Conservation (phyloP, 352 stramenopile species). For the Pythium rishiriense region DNA sequence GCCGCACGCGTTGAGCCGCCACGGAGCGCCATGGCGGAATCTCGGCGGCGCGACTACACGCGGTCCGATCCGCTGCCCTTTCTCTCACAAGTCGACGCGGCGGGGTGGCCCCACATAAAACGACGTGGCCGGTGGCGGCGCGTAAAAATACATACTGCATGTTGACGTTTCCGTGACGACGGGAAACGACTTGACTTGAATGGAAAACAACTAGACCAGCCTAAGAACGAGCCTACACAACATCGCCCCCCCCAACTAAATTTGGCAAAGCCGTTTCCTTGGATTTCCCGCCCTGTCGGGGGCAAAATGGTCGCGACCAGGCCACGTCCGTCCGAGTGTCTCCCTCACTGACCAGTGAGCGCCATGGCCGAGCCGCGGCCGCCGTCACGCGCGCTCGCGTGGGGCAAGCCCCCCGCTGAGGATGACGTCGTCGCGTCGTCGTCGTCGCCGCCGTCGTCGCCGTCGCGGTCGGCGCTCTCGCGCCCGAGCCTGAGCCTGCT, state of each 20-base stretch:
- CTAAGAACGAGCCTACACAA: no score
- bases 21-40: neutral
- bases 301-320: no score
- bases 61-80: neutral
- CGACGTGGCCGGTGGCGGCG: no score
- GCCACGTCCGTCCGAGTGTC: neutral
- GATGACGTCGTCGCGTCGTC: neutral
- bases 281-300: no score
- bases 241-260: no score
- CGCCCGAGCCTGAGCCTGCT: neutral
- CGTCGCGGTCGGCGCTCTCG: neutral
- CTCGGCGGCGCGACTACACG: neutral
- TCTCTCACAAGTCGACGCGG: neutral
- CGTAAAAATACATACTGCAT: neutral
- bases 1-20: neutral
- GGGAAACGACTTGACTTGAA: no score
- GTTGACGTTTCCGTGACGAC: no score
- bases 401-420: neutral
- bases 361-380: constrained; percentile 1
- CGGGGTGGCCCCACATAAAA: no score
- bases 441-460: neutral
- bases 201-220: no score
- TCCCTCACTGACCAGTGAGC: neutral
- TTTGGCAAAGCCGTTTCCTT: no score
- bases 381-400: constrained; percentile 5